These are phyloP conservation scores for Caulochytrium protostelioides DNA, from an alignment of 371 early-diverging fungal genomes.

Conservation along the genomic window DNA sequence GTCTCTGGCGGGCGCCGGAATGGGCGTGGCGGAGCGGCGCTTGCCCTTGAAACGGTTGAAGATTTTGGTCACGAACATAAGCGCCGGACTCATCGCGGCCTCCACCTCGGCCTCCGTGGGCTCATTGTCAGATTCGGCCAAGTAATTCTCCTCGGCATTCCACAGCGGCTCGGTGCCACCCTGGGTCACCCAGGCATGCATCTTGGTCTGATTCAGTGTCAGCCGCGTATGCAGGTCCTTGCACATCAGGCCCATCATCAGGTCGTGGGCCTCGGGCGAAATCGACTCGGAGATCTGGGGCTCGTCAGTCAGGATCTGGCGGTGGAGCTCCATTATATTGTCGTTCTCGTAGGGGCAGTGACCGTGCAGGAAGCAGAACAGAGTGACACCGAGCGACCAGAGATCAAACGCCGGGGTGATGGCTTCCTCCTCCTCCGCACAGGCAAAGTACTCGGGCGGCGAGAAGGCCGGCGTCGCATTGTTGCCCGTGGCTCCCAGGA, in stretches of 20 bases:
- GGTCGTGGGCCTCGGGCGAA: slow-evolving; percentile 12
- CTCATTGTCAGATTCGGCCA: slow-evolving; percentile 39
- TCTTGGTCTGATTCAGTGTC: slow-evolving; percentile 37
- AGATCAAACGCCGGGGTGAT: slow-evolving; percentile 22
- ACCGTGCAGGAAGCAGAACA: slow-evolving; percentile 86
- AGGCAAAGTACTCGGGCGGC: too few species aligned
- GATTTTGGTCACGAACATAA: slow-evolving; percentile 15
- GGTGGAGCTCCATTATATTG: slow-evolving; percentile 40
- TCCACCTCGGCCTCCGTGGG: slow-evolving; percentile 72
- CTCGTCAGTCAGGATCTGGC: slow-evolving; percentile 35
- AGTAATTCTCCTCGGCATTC: slow-evolving; percentile 55
- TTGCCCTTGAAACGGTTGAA: slow-evolving; percentile 1
- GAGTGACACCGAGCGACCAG: slow-evolving; percentile 45
- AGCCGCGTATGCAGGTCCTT: slow-evolving; percentile 58
- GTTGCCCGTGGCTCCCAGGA: too few species aligned
- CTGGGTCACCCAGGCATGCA: slow-evolving; percentile 69
- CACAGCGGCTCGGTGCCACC: slow-evolving; percentile 41
- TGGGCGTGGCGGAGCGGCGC: too few species aligned
- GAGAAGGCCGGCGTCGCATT: slow-evolving; percentile 23
- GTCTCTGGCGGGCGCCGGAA: too few species aligned
- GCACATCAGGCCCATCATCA: slow-evolving; percentile 48
- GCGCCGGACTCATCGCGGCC: slow-evolving; percentile 40
- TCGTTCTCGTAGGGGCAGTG: slow-evolving; percentile 64
- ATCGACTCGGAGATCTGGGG: slow-evolving; percentile 12
- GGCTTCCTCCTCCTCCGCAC: too few species aligned